A percentile compares a stretch with the other conserved stretches of the same genome.
Evolutionary conservation across 805 yeast genomes (phyloP).

Genomic region (Saccharomycopsis olivae): DNA sequence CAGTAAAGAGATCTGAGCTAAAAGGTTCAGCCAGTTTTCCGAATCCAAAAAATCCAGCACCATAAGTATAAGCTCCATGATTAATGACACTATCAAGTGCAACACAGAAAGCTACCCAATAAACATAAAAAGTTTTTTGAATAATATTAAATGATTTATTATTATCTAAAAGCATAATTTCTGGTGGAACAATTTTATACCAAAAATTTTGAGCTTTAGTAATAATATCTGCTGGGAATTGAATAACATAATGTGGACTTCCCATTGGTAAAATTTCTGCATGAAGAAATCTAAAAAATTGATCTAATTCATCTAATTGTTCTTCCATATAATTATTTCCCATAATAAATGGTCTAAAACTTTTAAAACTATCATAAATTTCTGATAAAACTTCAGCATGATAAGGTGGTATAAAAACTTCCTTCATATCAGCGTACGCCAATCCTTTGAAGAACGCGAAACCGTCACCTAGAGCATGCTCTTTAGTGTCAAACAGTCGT

Average conservation of each 20-base stretch:
- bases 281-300: constrained; percentile 1
- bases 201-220: constrained; percentile 10
- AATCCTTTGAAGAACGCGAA: constrained; percentile 11
- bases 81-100: constrained; percentile 4
- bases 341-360: constrained; percentile 4
- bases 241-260: constrained; percentile 2
- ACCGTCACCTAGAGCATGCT: constrained; percentile 8
- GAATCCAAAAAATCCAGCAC: constrained; percentile 12
- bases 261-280: constrained; percentile 8
- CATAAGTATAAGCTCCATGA: constrained; percentile 5
- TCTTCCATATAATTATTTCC: not conserved
- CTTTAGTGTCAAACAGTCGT: not conserved
- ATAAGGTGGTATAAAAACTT: constrained; percentile 15
- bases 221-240: constrained; percentile 11
- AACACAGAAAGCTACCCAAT: constrained; percentile 6
- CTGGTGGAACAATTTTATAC: constrained; percentile 9
- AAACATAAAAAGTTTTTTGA: constrained; percentile 8
- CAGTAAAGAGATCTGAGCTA: not conserved
- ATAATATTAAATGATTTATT: constrained; percentile 1
- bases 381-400: constrained; percentile 4
- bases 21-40: constrained; percentile 6
- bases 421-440: constrained; percentile 9
- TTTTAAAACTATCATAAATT: not conserved
- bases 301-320: not conserved
- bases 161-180: not conserved